These are phyloP conservation scores for Cystobasidium pallidum DNA, from an alignment of 1,284 basidiomycete genomes.

Conservation along the genomic window DNA sequence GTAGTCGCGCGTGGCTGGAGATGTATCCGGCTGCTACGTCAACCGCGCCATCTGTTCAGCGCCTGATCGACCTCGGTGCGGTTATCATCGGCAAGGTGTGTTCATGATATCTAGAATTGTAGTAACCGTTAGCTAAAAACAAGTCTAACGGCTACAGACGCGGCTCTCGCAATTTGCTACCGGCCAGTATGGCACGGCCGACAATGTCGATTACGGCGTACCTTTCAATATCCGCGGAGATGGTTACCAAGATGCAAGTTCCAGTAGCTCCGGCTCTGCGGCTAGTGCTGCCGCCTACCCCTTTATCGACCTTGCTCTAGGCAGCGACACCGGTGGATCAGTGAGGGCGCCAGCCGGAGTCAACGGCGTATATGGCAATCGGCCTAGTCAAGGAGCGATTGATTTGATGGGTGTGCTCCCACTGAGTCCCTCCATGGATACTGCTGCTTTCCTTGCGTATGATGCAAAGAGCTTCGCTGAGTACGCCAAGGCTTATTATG, in stretches of 20 bases:
- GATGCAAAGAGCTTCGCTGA: slow-evolving; percentile 55
- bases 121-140: neutral
- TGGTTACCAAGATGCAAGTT: slow-evolving; percentile 61
- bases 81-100: slow-evolving; percentile 61
- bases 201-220: slow-evolving; percentile 63
- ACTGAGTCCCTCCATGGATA: slow-evolving; percentile 54
- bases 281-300: slow-evolving; percentile 58
- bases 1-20: slow-evolving; percentile 51
- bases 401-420: slow-evolving; percentile 59
- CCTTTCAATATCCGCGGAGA: slow-evolving; percentile 65
- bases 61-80: slow-evolving; percentile 61
- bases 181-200: slow-evolving; percentile 62
- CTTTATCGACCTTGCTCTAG: slow-evolving; percentile 60
- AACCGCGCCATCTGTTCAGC: slow-evolving; percentile 57
- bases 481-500: slow-evolving; percentile 54
- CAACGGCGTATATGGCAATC: slow-evolving; percentile 58
- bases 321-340: slow-evolving; percentile 60
- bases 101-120: neutral
- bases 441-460: slow-evolving; percentile 52
- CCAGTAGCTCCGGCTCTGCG: slow-evolving; percentile 59
- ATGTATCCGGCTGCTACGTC: slow-evolving; percentile 47
- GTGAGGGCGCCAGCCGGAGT: slow-evolving; percentile 60
- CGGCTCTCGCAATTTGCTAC: slow-evolving; percentile 66
- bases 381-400: slow-evolving; percentile 58
- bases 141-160: slow-evolving; percentile 50